Conservation (phyloP, 331 rosid genomes). For the Malus hybrid region DNA sequence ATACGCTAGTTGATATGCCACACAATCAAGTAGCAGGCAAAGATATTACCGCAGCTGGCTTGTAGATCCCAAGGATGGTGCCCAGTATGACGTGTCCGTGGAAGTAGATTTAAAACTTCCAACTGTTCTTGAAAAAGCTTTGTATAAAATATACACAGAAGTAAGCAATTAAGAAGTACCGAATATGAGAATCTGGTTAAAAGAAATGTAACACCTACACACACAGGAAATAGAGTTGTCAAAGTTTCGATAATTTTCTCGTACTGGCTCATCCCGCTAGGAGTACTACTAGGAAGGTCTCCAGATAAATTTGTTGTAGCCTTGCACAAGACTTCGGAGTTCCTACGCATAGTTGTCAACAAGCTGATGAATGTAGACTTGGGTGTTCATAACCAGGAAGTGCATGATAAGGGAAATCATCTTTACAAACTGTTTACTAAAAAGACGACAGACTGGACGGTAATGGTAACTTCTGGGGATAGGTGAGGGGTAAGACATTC, state of each 20-base stretch:
- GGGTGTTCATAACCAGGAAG: neutral
- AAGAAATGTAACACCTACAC: conserved; percentile 47
- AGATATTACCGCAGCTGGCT: conserved; percentile 78
- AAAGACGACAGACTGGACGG: too few species aligned
- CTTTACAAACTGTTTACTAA: neutral
- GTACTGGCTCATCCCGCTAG: conserved; percentile 40
- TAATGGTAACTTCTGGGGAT: too few species aligned
- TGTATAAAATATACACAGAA: conserved; percentile 3
- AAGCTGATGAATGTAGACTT: conserved; percentile 3
- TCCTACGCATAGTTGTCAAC: conserved; percentile 31
- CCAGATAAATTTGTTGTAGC: conserved; percentile 57
- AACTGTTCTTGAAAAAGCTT: conserved; percentile 12
- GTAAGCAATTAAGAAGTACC: neutral
- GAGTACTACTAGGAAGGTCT: conserved; percentile 32
- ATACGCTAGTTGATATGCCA: conserved; percentile 22
- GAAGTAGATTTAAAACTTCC: conserved; percentile 18
- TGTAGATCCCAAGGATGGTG: conserved; percentile 71
- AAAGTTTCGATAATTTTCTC: conserved; percentile 71
- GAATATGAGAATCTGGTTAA: neutral
- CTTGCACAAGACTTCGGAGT: conserved; percentile 46
- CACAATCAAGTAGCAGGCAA: conserved; percentile 13
- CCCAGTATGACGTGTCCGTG: conserved; percentile 76
- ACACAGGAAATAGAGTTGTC: conserved; percentile 86
- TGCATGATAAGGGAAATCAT: neutral
- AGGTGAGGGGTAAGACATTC: too few species aligned